These are phyloP conservation scores for Fusarium musae DNA, from an alignment of 2,329 filamentous ascomycete genomes.

Conservation along the genomic window DNA sequence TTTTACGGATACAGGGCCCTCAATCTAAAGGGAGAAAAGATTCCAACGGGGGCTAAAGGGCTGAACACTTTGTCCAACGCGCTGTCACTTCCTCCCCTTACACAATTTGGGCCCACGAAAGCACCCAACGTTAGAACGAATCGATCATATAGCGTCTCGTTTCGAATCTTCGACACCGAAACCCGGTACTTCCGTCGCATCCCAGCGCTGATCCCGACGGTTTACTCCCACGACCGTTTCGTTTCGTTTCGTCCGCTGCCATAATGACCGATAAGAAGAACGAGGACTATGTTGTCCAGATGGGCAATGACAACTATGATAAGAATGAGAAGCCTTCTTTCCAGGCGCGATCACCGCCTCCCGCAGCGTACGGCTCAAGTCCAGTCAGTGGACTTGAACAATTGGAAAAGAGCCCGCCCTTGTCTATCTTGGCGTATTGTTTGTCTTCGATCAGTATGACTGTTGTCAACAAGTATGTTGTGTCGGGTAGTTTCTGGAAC, in stretches of 20 bases:
- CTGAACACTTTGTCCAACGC: not conserved
- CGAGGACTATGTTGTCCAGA: conserved; percentile 79
- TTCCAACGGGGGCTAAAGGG: conserved; percentile 17
- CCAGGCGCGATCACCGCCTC: conserved; percentile 47
- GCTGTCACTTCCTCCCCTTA: conserved; percentile 2
- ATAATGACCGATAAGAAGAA: conserved; percentile 90
- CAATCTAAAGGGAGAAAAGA: conserved; percentile 33
- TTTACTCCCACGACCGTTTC: conserved; percentile 44
- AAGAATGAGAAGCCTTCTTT: conserved; percentile 65
- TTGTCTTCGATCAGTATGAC: conserved; percentile 98
- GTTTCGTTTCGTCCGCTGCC: not conserved
- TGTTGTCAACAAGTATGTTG: conserved; percentile 98
- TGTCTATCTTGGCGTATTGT: conserved; percentile 92
- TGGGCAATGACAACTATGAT: conserved; percentile 68
- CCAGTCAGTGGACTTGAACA: conserved; percentile 43
- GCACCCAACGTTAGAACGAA: not conserved
- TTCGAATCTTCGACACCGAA: conserved; percentile 15
- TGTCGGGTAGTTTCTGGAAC: conserved; percentile 92
- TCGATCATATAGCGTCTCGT: not conserved
- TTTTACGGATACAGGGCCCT: conserved; percentile 1
- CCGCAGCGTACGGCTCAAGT: conserved; percentile 30
- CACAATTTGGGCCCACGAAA: not conserved
- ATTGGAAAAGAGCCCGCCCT: conserved; percentile 78
- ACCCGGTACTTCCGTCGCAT: conserved; percentile 22
- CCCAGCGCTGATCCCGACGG: conserved; percentile 25